Evolutionary conservation across 78 protist species (phyloP), one percentile per base, ranked within the genome.

Genomic region (Tieghemostelium lacteum): DNA sequence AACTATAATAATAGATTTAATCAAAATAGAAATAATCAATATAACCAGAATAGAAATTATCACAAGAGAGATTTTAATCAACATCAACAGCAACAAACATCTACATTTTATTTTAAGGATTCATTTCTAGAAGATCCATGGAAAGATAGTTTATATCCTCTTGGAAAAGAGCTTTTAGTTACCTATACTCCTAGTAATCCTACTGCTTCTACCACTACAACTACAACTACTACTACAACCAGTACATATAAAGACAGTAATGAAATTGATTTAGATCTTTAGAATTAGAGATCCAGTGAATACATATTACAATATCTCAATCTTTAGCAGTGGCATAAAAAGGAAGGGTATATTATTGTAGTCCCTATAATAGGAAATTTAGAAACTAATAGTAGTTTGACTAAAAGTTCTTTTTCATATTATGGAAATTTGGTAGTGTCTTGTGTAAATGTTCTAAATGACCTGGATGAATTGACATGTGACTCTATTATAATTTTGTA

Each of bases 391-490:
- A n/a, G n/a, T n/a, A n/a, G n/a, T n/a, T n/a, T n/a, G n/a, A 45
- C 10, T 45, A 45, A 45, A 45, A 45, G 12, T 52, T 67, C 26
- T 69, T 69, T 70, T 83, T 83, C 70, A 83, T 83, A 34, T 72
- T 66, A n/a, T 83, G 91, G 75, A 83, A 83, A 22, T 67, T 36
- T 10, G 91, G 91, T 69, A 83, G 37, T 16, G 78, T 67, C 37
- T 69, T 83, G 37, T 69, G 78, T 34, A 83, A 69, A 8, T 58
- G 17, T 60, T 83, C 80, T 60, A 83, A 69, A 60, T 83, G 91
- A 10, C 52, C 34, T 0, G 28, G 6, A 60, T 83, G 91, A 33
- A 70, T 33, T 40, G 66, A n/a, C n/a, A 24, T 57, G 16, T 83
- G 91, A 14, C 36, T 71, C 55, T 75, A 60, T 1, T 20, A 54